A percentile compares a stretch with the other conserved stretches of the same genome.
Conservation (phyloP, 208 protist species). For the Dictyostelium gargantuum region DNA sequence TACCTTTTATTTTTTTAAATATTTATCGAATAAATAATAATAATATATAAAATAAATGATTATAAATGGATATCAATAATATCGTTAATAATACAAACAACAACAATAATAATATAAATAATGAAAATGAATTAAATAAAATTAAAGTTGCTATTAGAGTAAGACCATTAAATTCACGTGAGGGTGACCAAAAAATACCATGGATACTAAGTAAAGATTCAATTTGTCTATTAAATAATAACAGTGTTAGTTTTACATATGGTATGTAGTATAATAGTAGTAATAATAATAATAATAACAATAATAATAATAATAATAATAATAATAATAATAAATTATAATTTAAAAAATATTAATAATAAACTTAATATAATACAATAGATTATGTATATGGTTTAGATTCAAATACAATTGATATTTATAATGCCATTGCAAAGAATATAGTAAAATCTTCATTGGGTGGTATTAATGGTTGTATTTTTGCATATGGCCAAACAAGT, state of each 20-base stretch:
- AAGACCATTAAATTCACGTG: slow-evolving; percentile 17
- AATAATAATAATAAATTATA: too few species aligned
- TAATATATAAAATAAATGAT: too few species aligned
- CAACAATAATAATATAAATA: neutral
- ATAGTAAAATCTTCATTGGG: slow-evolving; percentile 16
- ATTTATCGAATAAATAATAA: neutral
- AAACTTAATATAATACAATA: neutral
- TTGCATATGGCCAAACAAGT: slow-evolving; percentile 83
- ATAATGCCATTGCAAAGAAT: slow-evolving; percentile 36
- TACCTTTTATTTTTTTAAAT: neutral
- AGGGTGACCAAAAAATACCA: slow-evolving; percentile 17
- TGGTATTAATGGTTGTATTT: slow-evolving; percentile 78
- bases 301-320: too few species aligned
- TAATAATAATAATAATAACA: too few species aligned
- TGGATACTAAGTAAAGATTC: neutral
- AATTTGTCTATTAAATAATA: neutral
- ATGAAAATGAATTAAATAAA: neutral
- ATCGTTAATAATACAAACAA: neutral
- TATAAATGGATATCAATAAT: neutral
- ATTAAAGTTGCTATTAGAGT: slow-evolving; percentile 36
- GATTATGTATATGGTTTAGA: slow-evolving; percentile 36
- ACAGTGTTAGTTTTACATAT: neutral
- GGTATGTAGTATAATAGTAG: too few species aligned
- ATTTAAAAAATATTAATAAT: neutral
- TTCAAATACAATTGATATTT: slow-evolving; percentile 36